Conservation (phyloP, 805 yeast species). For the Saccharomycopsis fibuligera region DNA sequence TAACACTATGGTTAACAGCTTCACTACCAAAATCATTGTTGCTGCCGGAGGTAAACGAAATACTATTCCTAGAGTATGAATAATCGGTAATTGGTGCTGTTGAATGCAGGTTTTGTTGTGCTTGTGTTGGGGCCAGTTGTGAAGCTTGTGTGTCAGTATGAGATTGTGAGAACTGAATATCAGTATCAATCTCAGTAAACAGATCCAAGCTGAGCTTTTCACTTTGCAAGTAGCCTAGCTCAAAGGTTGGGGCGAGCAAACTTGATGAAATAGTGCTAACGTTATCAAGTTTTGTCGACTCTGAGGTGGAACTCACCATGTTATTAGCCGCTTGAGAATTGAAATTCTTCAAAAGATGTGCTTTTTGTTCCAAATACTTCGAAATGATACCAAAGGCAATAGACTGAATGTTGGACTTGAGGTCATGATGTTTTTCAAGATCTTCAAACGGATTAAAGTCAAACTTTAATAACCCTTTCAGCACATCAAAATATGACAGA, state of each 20-base stretch:
- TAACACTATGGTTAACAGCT: too few relatives aligned
- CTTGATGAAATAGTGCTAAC: too few relatives aligned
- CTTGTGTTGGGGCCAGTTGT: too few relatives aligned
- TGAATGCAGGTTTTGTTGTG: too few relatives aligned
- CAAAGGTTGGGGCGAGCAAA: too few relatives aligned
- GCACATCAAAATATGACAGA: background rate
- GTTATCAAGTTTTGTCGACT: background rate
- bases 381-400: background rate
- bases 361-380: conserved; percentile 1
- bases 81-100: too few relatives aligned
- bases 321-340: background rate
- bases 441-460: conserved; percentile 14
- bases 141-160: too few relatives aligned
- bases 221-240: too few relatives aligned
- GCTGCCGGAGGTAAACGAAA: background rate
- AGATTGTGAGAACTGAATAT: too few relatives aligned
- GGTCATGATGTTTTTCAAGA: background rate
- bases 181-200: too few relatives aligned
- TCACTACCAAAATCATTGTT: background rate
- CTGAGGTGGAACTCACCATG: background rate
- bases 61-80: too few relatives aligned
- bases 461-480: conserved; percentile 8
- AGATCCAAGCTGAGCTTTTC: too few relatives aligned
- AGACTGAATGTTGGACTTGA: background rate
- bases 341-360: background rate